Evolutionary conservation across 441 rosid species (phyloP).

Genomic region (Cnidoscolus chayamansa): DNA sequence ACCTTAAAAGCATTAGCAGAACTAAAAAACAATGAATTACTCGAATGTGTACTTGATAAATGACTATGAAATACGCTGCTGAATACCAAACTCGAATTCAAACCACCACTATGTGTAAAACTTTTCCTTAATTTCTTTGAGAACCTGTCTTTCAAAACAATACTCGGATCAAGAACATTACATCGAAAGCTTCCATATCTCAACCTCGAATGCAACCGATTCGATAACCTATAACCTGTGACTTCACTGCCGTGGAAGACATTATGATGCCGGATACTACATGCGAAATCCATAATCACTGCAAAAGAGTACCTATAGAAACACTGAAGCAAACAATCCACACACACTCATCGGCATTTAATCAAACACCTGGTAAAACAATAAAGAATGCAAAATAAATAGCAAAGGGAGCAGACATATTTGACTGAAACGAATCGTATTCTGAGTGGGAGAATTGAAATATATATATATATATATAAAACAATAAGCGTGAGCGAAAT

Average conservation of each 20-base stretch:
- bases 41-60: constrained; percentile 25
- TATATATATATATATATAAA: neutral
- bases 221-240: neutral
- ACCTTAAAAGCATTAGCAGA: constrained; percentile 29
- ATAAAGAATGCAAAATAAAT: neutral
- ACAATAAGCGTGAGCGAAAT: neutral
- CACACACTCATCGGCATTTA: constrained; percentile 34
- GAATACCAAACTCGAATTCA: constrained; percentile 32
- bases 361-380: constrained; percentile 44
- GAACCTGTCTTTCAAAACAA: constrained; percentile 30
- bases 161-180: constrained; percentile 30
- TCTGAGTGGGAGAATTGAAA: neutral
- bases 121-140: constrained; percentile 31
- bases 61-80: constrained; percentile 29
- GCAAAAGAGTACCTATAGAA: neutral
- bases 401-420: neutral
- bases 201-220: constrained; percentile 31
- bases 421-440: constrained; percentile 6
- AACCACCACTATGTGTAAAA: constrained; percentile 26
- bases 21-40: constrained; percentile 29
- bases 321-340: constrained; percentile 22
- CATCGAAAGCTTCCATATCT: constrained; percentile 37
- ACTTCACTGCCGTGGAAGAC: neutral
- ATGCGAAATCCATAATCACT: constrained; percentile 53
- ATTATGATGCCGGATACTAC: constrained; percentile 42